A percentile compares a stretch with the other conserved stretches of the same genome.
Evolutionary conservation across 2,329 filamentous ascomycete species (phyloP).

Genomic region (Trichophyton equinum): DNA sequence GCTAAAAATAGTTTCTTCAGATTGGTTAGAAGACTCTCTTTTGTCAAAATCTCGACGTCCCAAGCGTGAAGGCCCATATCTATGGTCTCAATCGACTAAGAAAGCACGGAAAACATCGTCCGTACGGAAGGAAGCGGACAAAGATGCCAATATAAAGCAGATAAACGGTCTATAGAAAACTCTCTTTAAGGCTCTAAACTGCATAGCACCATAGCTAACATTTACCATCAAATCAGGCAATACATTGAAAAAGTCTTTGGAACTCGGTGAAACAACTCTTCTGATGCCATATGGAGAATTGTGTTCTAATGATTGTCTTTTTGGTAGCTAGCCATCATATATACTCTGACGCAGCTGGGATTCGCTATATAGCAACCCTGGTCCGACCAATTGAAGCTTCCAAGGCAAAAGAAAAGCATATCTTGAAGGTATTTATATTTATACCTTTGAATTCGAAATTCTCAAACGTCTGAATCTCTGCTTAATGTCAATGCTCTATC

Average conservation of each 20-base stretch:
- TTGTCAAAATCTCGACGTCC: slow-evolving; percentile 24
- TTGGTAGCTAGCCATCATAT: slow-evolving; percentile 48
- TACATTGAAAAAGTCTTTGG: background rate
- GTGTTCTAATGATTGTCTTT: background rate
- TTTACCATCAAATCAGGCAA: background rate
- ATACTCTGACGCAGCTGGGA: slow-evolving; percentile 50
- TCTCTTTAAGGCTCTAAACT: background rate
- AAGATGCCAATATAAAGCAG: background rate
- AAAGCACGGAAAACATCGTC: slow-evolving; percentile 26
- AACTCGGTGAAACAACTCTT: background rate
- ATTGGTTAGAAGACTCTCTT: slow-evolving; percentile 38
- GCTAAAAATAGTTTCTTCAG: slow-evolving; percentile 34
- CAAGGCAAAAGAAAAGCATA: slow-evolving; percentile 46
- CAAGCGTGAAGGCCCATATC: slow-evolving; percentile 24
- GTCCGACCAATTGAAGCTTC: slow-evolving; percentile 39
- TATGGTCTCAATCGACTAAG: slow-evolving; percentile 17
- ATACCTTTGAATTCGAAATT: background rate
- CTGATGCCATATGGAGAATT: background rate
- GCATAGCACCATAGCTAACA: background rate
- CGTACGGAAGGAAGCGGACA: background rate
- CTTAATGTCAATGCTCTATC: slow-evolving; percentile 12
- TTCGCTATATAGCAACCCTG: slow-evolving; percentile 52
- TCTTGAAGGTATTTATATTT: slow-evolving; percentile 38
- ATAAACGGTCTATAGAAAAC: background rate
- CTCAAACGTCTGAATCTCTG: background rate